Percentiles rank a stretch among this genome's conserved stretches.
Evolutionary conservation across 768 basidiomycete species (phyloP).

Genomic region (Arthromyces matolae): DNA sequence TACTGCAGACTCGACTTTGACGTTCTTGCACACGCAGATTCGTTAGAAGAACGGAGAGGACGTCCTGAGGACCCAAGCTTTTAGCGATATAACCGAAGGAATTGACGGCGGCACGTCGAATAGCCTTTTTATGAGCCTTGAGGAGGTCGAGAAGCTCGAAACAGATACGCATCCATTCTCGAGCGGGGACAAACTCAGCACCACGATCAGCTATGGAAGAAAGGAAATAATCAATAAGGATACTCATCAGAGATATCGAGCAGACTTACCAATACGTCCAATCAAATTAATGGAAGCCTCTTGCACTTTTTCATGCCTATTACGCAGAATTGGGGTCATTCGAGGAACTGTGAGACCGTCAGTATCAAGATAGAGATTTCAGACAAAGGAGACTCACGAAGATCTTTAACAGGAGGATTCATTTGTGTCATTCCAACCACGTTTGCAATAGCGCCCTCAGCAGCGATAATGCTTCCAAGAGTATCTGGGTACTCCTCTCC

Average conservation of each 20-base stretch:
- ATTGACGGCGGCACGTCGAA: conserved; percentile 97
- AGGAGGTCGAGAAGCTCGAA: conserved; percentile 95
- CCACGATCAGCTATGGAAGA: conserved; percentile 79
- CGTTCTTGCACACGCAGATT: conserved; percentile 98
- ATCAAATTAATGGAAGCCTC: conserved; percentile 99
- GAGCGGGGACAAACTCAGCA: conserved; percentile 95
- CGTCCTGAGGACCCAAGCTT: conserved; percentile 98
- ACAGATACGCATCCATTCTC: conserved; percentile 99
- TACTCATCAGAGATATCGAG: conserved; percentile 10
- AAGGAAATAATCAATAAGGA: conserved; percentile 14
- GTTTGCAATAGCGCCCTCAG: conserved; percentile 97
- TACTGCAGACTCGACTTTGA: conserved; percentile 97
- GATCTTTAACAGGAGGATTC: conserved; percentile 99
- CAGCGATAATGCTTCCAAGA: conserved; percentile 97
- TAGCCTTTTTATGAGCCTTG: conserved; percentile 99
- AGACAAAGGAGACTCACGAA: conserved; percentile 58
- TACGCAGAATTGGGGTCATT: conserved; percentile 99
- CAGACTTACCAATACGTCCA: conserved; percentile 77
- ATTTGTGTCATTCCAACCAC: conserved; percentile 99
- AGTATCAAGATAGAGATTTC: not conserved
- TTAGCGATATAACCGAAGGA: conserved; percentile 99
- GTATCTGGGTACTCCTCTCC: conserved; percentile 99
- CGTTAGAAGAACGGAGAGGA: conserved; percentile 90
- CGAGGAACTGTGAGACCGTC: conserved; percentile 71
- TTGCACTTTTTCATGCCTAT: conserved; percentile 98